These are phyloP conservation scores for Populus nigra DNA, from an alignment of 345 rosid genomes.

Conservation along the genomic window DNA sequence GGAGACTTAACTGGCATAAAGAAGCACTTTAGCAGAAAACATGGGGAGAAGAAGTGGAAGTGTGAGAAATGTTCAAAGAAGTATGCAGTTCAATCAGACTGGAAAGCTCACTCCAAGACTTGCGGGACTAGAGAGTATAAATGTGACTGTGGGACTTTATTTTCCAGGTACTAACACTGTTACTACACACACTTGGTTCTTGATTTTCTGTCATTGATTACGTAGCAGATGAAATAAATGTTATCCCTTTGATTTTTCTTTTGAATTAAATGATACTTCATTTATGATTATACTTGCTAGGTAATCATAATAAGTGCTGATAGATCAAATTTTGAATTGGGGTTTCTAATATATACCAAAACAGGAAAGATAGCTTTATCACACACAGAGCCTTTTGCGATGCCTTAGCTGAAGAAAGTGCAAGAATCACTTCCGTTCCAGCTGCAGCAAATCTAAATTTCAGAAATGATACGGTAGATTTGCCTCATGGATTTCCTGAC, in stretches of 20 bases:
- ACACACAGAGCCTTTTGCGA: slow-evolving; percentile 97
- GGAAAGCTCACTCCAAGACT: slow-evolving; percentile 96
- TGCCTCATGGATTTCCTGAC: slow-evolving; percentile 48
- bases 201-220: background rate
- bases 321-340: slow-evolving; percentile 11
- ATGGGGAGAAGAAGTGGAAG: slow-evolving; percentile 96
- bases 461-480: slow-evolving; percentile 42
- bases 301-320: background rate
- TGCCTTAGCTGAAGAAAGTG: slow-evolving; percentile 81
- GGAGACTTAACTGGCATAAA: slow-evolving; percentile 96
- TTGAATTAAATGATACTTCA: background rate
- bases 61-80: slow-evolving; percentile 97
- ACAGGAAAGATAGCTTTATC: slow-evolving; percentile 92
- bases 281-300: slow-evolving; percentile 12
- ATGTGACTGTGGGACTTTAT: slow-evolving; percentile 90
- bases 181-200: background rate
- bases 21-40: slow-evolving; percentile 90
- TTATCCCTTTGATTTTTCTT: slow-evolving; percentile 32
- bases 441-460: slow-evolving; percentile 55
- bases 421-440: slow-evolving; percentile 51
- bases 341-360: background rate
- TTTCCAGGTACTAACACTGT: slow-evolving; percentile 66
- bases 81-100: slow-evolving; percentile 93
- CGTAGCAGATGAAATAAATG: slow-evolving; percentile 38
- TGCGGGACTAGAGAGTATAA: slow-evolving; percentile 96